Conservation (phyloP, 306 rosid genomes). For the Glycyrrhiza uralensis region DNA sequence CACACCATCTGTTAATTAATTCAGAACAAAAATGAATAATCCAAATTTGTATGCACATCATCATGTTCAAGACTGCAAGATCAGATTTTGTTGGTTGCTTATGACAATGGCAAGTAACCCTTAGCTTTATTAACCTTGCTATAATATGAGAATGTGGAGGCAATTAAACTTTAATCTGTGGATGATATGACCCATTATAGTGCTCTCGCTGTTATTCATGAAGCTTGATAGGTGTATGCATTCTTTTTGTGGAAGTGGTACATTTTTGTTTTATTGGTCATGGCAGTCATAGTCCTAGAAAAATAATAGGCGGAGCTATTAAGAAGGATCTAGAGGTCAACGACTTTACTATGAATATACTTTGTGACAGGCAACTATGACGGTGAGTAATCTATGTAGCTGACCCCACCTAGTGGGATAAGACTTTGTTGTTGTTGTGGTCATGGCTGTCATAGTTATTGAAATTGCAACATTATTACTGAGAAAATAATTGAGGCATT, state of each 20-base stretch:
- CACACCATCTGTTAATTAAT: not conserved
- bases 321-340: no score
- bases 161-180: conserved; percentile 2
- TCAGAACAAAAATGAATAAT: not conserved
- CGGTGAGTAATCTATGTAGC: no score
- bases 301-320: no score
- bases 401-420: no score
- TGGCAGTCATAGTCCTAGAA: no score
- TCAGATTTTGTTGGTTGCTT: not conserved
- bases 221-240: not conserved
- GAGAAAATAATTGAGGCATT: not conserved
- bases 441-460: no score
- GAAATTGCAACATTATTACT: not conserved
- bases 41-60: not conserved
- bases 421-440: no score
- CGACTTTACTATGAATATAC: no score
- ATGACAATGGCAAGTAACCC: conserved; percentile 22
- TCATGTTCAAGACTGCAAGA: not conserved
- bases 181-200: not conserved
- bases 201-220: not conserved
- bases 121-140: not conserved
- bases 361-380: no score
- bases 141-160: not conserved
- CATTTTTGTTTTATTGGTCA: not conserved
- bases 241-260: not conserved